Conservation (phyloP, 2,329 filamentous ascomycete genomes). For the Ophiosphaerella narmari region DNA sequence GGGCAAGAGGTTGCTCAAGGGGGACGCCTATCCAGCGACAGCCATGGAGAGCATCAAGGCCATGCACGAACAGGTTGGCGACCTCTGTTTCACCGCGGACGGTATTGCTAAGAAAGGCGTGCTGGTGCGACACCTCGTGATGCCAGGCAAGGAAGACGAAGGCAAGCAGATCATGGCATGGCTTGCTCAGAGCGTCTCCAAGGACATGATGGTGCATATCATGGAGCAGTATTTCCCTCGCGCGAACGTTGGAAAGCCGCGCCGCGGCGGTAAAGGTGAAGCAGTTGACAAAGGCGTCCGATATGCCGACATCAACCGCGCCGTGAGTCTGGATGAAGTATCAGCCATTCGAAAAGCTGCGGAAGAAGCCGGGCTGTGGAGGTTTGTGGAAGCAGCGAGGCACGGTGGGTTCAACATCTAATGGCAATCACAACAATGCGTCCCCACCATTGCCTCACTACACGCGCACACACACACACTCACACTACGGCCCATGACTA, state of each 20-base stretch:
- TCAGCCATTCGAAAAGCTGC: slow-evolving; percentile 69
- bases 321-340: slow-evolving; percentile 67
- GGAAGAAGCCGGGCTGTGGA: slow-evolving; percentile 73
- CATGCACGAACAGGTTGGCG: slow-evolving; percentile 82
- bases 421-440: slow-evolving; percentile 3
- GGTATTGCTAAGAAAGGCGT: slow-evolving; percentile 80
- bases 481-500: not conserved
- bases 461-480: not conserved
- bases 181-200: slow-evolving; percentile 72
- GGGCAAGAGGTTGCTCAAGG: slow-evolving; percentile 74
- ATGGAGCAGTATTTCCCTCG: slow-evolving; percentile 88
- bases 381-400: slow-evolving; percentile 70
- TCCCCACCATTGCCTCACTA: not conserved
- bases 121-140: slow-evolving; percentile 78
- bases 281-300: slow-evolving; percentile 56
- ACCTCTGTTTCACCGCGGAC: slow-evolving; percentile 80
- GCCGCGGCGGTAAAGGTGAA: slow-evolving; percentile 40
- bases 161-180: slow-evolving; percentile 75
- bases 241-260: slow-evolving; percentile 78
- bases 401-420: slow-evolving; percentile 60
- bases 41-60: slow-evolving; percentile 77
- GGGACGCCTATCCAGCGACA: slow-evolving; percentile 72
- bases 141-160: slow-evolving; percentile 79
- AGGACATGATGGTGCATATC: slow-evolving; percentile 79
- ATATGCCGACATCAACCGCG: slow-evolving; percentile 80